These are phyloP conservation scores for Naegleria gruberi DNA, from an alignment of 208 protist genomes.

Conservation along the genomic window DNA sequence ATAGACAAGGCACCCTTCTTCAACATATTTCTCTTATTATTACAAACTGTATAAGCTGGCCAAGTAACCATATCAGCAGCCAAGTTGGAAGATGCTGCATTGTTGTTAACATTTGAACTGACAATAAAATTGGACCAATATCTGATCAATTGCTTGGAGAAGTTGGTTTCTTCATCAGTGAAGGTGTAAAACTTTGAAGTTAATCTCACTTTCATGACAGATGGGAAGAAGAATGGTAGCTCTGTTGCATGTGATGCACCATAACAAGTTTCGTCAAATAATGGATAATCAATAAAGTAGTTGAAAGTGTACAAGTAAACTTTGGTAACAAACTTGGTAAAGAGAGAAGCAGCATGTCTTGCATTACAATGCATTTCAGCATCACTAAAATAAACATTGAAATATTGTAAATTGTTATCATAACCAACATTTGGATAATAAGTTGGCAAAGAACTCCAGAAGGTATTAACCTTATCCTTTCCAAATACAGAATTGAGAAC, in stretches of 20 bases:
- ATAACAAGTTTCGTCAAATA: not conserved
- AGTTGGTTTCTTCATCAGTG: not conserved
- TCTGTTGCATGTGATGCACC: not conserved
- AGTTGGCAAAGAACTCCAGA: no score
- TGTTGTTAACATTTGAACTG: not conserved
- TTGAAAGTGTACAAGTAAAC: not conserved
- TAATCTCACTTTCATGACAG: not conserved
- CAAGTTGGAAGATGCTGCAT: not conserved
- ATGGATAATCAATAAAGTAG: not conserved
- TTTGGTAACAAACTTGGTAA: not conserved
- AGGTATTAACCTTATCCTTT: no score
- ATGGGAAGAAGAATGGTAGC: not conserved
- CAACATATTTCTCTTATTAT: not conserved
- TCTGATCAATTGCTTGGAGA: not conserved
- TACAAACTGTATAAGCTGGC: not conserved
- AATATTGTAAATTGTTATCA: no score
- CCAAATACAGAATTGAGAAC: no score
- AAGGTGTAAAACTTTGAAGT: not conserved
- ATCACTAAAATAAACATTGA: no score
- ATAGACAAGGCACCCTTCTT: not conserved
- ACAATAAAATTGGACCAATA: not conserved
- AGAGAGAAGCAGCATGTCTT: no score
- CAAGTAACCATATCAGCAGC: no score
- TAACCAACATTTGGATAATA: no score
- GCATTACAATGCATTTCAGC: no score